Evolutionary conservation across 768 basidiomycete species (phyloP), one percentile per base, ranked within the genome.

Genomic region (Podaxis sp.): DNA sequence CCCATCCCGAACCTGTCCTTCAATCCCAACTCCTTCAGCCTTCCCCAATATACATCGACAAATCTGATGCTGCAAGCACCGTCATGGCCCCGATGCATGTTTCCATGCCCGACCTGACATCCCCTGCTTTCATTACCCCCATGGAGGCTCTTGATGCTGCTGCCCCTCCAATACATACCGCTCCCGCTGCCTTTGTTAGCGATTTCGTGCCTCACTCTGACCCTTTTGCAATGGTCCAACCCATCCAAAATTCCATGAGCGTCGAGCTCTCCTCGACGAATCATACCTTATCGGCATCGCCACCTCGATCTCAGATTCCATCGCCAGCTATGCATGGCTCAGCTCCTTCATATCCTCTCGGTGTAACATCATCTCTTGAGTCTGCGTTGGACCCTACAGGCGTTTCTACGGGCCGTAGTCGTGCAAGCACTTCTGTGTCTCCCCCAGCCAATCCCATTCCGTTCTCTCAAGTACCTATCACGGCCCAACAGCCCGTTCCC

Each of bases 321-420:
- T 78, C 78, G 1, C 73, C 78, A 30, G 73, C 73, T 53, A 70
- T 78, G 48, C 78, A 78, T 66, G 74, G 72, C 17, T 69, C 76
- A n/a, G 68, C 77, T 17, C 72, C 82, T 37, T 71, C 78, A 24
- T 81, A 78, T 66, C 67, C 68, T 37, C 66, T 75, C 26, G 75
- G 73, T 48, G 78, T 75, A 22, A 70, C 78, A 17, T 81, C 80
- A 0, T 80, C 83, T 28, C 73, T 82, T 20, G 79, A 80, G 49
- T 76, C 79, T 56, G 78, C 81, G 24, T 75, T 82, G 55, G 80
- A 80, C 66, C 77, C 76, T 28, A 67, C 73, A 38, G 70, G 67
- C 50, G 70, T 75, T 30, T 65, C 73, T 13, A 69, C 66, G 20
- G 70, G 65, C 24, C 78, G 76, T 52, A 78, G 75, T 70, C 76